Evolutionary conservation across 1,284 basidiomycete species (phyloP), one percentile per base, ranked within the genome.

Genomic region (Tilletia setariae): DNA sequence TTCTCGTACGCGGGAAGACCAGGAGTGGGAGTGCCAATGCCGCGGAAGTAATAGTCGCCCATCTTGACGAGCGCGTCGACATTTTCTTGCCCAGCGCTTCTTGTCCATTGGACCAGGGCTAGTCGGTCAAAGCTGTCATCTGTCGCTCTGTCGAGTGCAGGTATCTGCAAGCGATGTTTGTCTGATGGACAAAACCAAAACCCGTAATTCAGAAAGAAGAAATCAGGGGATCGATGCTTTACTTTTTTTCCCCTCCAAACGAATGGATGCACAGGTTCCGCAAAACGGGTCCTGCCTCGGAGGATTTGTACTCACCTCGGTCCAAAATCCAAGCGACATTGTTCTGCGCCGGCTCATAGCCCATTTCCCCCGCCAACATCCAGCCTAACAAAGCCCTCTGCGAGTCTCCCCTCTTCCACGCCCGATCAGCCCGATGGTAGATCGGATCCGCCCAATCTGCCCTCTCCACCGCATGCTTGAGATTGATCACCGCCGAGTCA

Each of bases 261-360:
- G n/a, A n/a, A n/a, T n/a, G n/a, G n/a, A n/a, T n/a, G n/a, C n/a
- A n/a, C n/a, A n/a, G n/a, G n/a, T n/a, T n/a, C n/a, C n/a, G n/a
- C n/a, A n/a, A n/a, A n/a, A n/a, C n/a, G n/a, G n/a, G n/a, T n/a
- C n/a, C n/a, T n/a, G n/a, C n/a, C n/a, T n/a, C n/a, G n/a, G n/a
- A n/a, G n/a, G n/a, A n/a, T n/a, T n/a, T n/a, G n/a, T n/a, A 46
- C 44, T 46, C 44, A 46, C 44, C 47, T 15, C 94, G 91, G 79
- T 97, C 94, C 62, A 98, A 85, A 68, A 95, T 87, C 82, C 90
- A 96, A 0, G 94, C 96, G 11, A 99, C 85, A 78, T 98, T 98
- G 82, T 94, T 98, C 85, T 98, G 94, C 1, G 93, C 95, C 44
- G 90, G 87, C 83, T 98, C 95, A 65, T 88, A 90, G 0, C 96